These are phyloP conservation scores for Monilinia aucupariae DNA, from an alignment of 2,329 filamentous ascomycete species.

Conservation along the genomic window DNA sequence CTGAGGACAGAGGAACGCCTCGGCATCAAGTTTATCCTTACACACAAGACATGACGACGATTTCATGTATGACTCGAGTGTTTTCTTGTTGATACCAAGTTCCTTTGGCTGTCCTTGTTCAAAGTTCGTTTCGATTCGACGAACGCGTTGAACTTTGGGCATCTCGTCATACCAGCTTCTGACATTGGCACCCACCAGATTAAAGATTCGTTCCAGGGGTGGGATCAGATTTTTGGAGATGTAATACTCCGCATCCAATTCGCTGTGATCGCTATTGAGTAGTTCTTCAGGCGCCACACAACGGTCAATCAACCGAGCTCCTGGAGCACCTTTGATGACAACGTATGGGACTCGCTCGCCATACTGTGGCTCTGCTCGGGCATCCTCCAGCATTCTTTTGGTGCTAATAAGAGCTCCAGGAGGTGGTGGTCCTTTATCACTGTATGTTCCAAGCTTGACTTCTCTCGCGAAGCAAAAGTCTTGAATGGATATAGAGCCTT, in stretches of 20 bases:
- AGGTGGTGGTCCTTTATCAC: conserved; percentile 70
- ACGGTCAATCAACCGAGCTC: conserved; percentile 78
- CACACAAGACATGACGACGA: conserved; percentile 76
- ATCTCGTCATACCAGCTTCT: conserved; percentile 92
- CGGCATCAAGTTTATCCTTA: conserved; percentile 41
- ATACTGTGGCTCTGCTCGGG: conserved; percentile 84
- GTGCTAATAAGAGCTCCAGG: conserved; percentile 86
- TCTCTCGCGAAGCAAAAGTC: conserved; percentile 96
- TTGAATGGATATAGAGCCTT: conserved; percentile 78
- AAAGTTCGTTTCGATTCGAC: conserved; percentile 40
- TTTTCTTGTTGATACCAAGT: conserved; percentile 46
- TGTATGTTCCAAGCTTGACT: conserved; percentile 85
- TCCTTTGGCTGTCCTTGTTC: conserved; percentile 38
- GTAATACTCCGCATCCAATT: conserved; percentile 93
- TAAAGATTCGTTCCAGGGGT: conserved; percentile 92
- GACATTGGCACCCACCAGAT: conserved; percentile 88
- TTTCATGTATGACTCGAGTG: conserved; percentile 91
- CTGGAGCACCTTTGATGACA: conserved; percentile 81
- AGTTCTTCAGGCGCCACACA: conserved; percentile 84
- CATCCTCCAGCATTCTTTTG: conserved; percentile 78
- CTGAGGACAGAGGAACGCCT: conserved; percentile 49
- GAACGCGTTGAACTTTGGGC: conserved; percentile 79
- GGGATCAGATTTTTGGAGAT: conserved; percentile 94
- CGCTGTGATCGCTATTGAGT: conserved; percentile 67
- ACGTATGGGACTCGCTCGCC: conserved; percentile 94